Evolutionary conservation across 2,329 filamentous ascomycete genomes (phyloP).

Genomic region (Penicillium sp.): DNA sequence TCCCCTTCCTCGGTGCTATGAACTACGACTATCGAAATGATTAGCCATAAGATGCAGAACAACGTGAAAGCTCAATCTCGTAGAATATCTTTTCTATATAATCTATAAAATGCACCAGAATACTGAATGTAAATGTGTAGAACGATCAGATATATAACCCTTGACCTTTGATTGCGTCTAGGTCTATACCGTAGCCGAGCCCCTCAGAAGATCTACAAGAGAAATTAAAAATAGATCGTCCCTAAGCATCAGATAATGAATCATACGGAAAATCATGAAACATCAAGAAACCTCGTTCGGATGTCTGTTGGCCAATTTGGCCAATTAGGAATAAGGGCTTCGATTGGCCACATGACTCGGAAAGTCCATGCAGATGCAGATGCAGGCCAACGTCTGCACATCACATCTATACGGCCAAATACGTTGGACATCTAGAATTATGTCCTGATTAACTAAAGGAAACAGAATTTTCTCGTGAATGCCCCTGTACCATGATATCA

Average conservation of each 20-base stretch:
- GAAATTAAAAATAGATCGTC: background rate
- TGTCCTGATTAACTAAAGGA: background rate
- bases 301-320: background rate
- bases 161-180: background rate
- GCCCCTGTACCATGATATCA: background rate
- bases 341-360: background rate
- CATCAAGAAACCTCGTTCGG: background rate
- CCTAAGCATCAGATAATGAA: background rate
- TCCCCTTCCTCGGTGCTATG: background rate
- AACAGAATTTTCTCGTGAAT: background rate
- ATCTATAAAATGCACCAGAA: background rate
- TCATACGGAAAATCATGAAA: background rate
- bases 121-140: too few species aligned
- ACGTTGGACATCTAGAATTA: background rate
- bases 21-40: background rate
- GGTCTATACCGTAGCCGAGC: background rate
- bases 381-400: background rate
- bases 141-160: too few species aligned
- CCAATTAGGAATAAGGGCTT: constrained; percentile 1
- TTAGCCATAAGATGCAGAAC: background rate
- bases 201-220: background rate
- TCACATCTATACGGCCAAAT: background rate
- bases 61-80: background rate
- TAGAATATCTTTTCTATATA: background rate
- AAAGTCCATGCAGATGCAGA: background rate